Conservation (phyloP, 148 eudicot genomes). For the Linanthus parryae region DNA sequence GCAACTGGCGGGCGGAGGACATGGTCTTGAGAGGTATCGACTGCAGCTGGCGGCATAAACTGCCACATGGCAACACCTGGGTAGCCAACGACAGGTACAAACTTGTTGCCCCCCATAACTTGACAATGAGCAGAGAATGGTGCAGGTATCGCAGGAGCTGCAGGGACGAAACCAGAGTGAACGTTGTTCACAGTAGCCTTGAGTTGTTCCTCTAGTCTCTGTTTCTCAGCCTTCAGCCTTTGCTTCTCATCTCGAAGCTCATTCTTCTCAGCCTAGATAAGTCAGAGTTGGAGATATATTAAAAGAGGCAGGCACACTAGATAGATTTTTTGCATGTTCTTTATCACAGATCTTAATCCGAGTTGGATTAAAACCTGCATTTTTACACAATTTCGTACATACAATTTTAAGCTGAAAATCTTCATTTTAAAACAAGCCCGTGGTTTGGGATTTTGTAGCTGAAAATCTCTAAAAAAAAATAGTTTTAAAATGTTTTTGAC, state of each 20-base stretch:
- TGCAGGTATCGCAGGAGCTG: slow-evolving; percentile 48
- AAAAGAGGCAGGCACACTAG: too few species aligned
- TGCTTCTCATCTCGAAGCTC: slow-evolving; percentile 82
- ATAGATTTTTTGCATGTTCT: too few species aligned
- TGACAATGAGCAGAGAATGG: slow-evolving; percentile 48
- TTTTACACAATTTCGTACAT: too few species aligned
- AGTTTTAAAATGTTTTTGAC: too few species aligned
- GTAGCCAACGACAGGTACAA: slow-evolving; percentile 56
- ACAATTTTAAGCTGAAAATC: too few species aligned
- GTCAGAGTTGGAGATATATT: too few species aligned
- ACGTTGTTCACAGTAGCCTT: slow-evolving; percentile 44
- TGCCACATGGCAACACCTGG: slow-evolving; percentile 89
- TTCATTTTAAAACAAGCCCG: too few species aligned
- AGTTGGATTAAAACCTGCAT: too few species aligned
- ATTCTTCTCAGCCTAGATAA: slow-evolving; percentile 49
- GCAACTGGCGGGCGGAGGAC: slow-evolving; percentile 74
- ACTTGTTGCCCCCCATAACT: slow-evolving; percentile 50
- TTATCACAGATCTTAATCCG: too few species aligned
- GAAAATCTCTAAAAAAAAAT: too few species aligned
- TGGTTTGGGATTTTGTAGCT: too few species aligned
- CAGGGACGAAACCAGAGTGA: slow-evolving; percentile 48
- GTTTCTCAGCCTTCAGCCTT: slow-evolving; percentile 71
- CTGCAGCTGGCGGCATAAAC: slow-evolving; percentile 77
- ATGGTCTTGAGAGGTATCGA: slow-evolving; percentile 76
- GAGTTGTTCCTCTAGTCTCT: slow-evolving; percentile 58